phyloP scores from a whole-genome alignment of 1,284 basidiomycete genomes.

The Trametes polyzona region DNA sequence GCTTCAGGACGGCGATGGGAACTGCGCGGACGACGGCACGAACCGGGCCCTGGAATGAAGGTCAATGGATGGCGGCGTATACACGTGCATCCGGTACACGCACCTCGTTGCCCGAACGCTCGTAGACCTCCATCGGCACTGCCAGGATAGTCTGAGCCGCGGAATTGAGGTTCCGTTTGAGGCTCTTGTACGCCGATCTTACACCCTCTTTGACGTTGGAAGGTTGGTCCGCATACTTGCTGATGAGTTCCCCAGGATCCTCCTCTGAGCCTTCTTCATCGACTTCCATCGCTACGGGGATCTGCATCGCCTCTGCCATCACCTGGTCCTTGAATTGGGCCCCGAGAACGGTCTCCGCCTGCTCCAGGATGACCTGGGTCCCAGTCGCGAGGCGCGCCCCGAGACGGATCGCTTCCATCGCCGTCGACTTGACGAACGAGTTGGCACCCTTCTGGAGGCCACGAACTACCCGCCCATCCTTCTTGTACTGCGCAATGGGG shows the following conservation, averaged over 20 bases:
- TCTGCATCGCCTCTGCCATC: conserved; percentile 67
- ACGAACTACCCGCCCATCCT: conserved; percentile 91
- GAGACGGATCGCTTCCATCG: conserved; percentile 92
- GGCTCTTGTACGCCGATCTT: conserved; percentile 86
- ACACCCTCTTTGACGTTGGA: conserved; percentile 84
- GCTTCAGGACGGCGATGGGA: conserved; percentile 94
- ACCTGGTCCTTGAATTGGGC: conserved; percentile 70
- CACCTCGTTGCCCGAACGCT: conserved; percentile 87
- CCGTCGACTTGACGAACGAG: conserved; percentile 91
- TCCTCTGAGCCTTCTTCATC: conserved; percentile 46
- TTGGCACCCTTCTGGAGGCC: conserved; percentile 95
- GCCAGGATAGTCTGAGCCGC: conserved; percentile 98
- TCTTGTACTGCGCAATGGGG: conserved; percentile 96
- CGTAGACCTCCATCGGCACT: conserved; percentile 99
- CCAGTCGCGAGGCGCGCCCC: conserved; percentile 96
- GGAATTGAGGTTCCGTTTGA: conserved; percentile 84
- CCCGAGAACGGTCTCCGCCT: conserved; percentile 92
- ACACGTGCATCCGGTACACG: conserved; percentile 26
- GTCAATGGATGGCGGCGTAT: conserved; percentile 4
- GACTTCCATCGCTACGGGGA: conserved; percentile 36
- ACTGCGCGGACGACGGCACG: conserved; percentile 94
- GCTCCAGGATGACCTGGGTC: conserved; percentile 96
- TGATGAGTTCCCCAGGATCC: conserved; percentile 61
- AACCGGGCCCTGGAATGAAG: conserved; percentile 74
- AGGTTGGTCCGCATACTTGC: conserved; percentile 92